Conservation (phyloP, 495 filamentous ascomycete species). For the Trypethelium eluteriae region DNA sequence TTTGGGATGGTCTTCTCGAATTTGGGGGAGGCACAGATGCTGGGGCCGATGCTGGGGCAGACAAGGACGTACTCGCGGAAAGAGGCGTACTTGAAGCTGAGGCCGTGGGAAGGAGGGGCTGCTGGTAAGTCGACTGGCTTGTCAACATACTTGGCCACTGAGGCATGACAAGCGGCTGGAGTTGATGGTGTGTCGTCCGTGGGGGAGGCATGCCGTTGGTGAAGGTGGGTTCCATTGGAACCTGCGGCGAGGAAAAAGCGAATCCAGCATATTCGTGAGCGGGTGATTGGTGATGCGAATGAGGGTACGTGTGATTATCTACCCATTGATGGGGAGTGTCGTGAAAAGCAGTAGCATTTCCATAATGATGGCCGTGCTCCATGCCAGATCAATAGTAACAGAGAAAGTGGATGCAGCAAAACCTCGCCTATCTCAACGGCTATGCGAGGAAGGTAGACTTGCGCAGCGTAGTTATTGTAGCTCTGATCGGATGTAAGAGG, state of each 20-base stretch:
- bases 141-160: conserved; percentile 49
- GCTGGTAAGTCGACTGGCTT: conserved; percentile 40
- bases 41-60: conserved; percentile 38
- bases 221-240: conserved; percentile 40
- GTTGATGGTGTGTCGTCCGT: conserved; percentile 37
- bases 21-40: not conserved
- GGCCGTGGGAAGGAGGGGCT: conserved; percentile 25
- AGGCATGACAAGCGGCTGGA: conserved; percentile 43
- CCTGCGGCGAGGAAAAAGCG: conserved; percentile 34
- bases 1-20: conserved; percentile 38
- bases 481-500: conserved; percentile 11
- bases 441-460: conserved; percentile 27
- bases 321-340: conserved; percentile 21
- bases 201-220: conserved; percentile 35
- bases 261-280: conserved; percentile 41
- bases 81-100: conserved; percentile 17
- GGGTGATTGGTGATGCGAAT: conserved; percentile 38
- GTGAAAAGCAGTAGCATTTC: conserved; percentile 12
- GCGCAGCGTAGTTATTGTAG: conserved; percentile 11
- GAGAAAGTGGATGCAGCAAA: conserved; percentile 5
- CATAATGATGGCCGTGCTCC: conserved; percentile 37
- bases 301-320: conserved; percentile 29
- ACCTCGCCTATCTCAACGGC: conserved; percentile 27
- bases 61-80: conserved; percentile 29
- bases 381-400: conserved; percentile 19